These are phyloP conservation scores for Diaporthe sp. DNA, from an alignment of 2,329 filamentous ascomycete species.

Conservation along the genomic window DNA sequence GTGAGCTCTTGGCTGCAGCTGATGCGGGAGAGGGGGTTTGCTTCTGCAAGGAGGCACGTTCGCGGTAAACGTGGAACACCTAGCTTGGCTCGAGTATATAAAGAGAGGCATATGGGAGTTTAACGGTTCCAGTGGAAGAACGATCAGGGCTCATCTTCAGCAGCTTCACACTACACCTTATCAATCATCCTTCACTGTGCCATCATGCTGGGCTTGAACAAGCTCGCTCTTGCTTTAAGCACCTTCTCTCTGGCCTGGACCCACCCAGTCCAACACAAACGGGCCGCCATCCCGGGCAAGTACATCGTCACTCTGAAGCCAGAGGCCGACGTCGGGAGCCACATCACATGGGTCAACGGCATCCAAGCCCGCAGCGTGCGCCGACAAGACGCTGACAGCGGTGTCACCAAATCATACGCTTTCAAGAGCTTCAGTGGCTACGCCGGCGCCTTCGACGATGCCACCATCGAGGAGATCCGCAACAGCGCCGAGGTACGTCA, in stretches of 20 bases:
- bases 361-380: conserved; percentile 30
- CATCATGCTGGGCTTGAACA: conserved; percentile 30
- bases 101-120: background rate
- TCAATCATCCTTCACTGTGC: background rate
- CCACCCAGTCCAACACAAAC: conserved; percentile 21
- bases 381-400: conserved; percentile 10
- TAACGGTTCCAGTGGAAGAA: too few species aligned
- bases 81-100: conserved; percentile 7
- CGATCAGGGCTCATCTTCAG: background rate
- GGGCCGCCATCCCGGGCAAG: conserved; percentile 25
- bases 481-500: conserved; percentile 47
- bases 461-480: conserved; percentile 91
- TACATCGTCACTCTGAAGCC: conserved; percentile 35
- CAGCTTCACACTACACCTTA: background rate
- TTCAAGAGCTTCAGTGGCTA: conserved; percentile 35
- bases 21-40: conserved; percentile 2
- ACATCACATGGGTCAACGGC: conserved; percentile 28
- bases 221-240: conserved; percentile 20
- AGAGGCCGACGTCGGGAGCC: background rate
- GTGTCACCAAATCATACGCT: conserved; percentile 31
- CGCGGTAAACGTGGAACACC: background rate
- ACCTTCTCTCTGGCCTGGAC: conserved; percentile 3
- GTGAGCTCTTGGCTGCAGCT: conserved; percentile 31
- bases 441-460: conserved; percentile 68
- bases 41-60: background rate